phyloP scores from a whole-genome alignment of 2,329 filamentous ascomycete genomes.

The Gaeumannomyces tritici region DNA sequence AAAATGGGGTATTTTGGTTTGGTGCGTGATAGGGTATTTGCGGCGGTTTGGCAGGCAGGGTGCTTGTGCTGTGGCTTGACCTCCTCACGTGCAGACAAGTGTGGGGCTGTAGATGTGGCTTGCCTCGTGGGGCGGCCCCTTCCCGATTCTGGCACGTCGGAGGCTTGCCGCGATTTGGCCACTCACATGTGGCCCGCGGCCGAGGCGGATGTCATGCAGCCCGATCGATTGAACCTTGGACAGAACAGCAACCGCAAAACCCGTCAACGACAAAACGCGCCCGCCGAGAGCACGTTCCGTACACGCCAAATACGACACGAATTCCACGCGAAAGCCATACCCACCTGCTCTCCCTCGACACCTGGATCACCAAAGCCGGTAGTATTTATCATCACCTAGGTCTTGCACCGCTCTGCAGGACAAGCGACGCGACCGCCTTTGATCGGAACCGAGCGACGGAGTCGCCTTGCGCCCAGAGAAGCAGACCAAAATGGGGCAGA shows the following conservation, averaged over 20 bases:
- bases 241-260: background rate
- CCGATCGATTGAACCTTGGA: background rate
- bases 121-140: background rate
- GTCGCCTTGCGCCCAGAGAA: background rate
- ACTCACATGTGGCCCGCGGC: too few relatives aligned
- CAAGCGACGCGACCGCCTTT: background rate
- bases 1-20: background rate
- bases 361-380: background rate
- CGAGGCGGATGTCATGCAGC: background rate
- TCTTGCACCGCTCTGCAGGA: background rate
- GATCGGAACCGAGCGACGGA: background rate
- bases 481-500: constrained; percentile 46
- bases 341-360: background rate
- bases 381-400: background rate
- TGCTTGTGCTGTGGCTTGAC: background rate
- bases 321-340: background rate
- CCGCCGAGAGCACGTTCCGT: background rate
- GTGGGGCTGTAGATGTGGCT: background rate
- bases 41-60: background rate
- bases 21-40: background rate
- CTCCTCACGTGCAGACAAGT: background rate
- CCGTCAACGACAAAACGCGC: background rate
- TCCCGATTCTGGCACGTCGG: too few relatives aligned
- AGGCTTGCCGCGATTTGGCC: too few relatives aligned
- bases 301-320: background rate